Base-by-base conservation (phyloP, 2,329 filamentous ascomycete genomes). In the Neoarthrinium moseri region DNA sequence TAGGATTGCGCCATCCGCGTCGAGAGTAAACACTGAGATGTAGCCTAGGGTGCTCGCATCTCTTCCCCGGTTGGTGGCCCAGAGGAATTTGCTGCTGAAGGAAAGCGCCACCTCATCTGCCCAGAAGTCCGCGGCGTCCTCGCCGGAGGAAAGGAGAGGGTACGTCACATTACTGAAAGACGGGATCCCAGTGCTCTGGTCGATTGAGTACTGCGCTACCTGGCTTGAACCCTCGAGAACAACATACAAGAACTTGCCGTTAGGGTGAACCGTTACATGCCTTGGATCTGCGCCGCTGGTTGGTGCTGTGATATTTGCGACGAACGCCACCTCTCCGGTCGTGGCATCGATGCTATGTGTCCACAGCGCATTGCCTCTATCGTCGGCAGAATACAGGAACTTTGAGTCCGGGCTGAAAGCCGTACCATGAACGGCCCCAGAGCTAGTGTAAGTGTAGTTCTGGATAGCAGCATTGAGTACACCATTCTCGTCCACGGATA, bases 311-410 rank as follows among this genome's bases (percentile, higher is more conserved):
- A 57, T 6, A 12, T 35, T 46, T 10, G 22, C 37, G 1, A 56
- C 47, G 12, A 27, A 26, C 3, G 39, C 33, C 5, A 62, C 30
- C 4, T 38, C 27, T 4, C 59, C 59, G 4, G 53, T 55, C 5
- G 6, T 18, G 6, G 5, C 20, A 33, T 56, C 51, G 42, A 61
- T 52, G 6, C 11, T 33, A 40, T 66, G 64, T 12, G 60, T 58
- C 63, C 60, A 65, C 24, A 67, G 66, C 45, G 69, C 68, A 56
- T 76, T 74, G 41, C 67, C 71, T 21, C 59, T 60, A 51, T 73
- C 67, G 51, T 76, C 73, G 17, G 73, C 72, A 10, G 72, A 74
- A 57, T 75, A 73, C 13, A 77, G 56, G 51, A 70, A 72, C 34
- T 64, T 62, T 45, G 68, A 66, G 21, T 66, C 66, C 4, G 66